Evolutionary conservation across 768 basidiomycete genomes (phyloP), one percentile per base, ranked within the genome.

Genomic region (Clitopilus passeckerianus): DNA sequence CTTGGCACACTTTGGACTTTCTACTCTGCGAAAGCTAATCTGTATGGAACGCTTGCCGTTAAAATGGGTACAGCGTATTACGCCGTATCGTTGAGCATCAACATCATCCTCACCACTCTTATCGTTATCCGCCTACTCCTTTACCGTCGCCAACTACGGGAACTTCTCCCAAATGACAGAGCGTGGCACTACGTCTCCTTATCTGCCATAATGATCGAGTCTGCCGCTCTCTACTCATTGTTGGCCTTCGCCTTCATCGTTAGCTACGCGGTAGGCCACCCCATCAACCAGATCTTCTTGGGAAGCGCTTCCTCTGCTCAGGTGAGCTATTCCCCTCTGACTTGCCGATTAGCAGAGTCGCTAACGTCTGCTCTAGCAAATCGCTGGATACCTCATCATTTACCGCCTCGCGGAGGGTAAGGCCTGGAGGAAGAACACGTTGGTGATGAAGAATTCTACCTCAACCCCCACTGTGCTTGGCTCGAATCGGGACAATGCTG

Each of bases 331-430:
- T 33, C 23, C 34, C 54, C 20, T 1, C 35, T 55, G 34, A 33
- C 6, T 33, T 34, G 27, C 27, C 27, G 7, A 30, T 30, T 3
- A 30, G 3, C 7, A 7, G 24, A 55, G 9, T 53, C 10, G 53
- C 12, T 53, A 7, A 24, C 14, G 22, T 22, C 27, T 16, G 53
- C 15, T 53, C 12, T 61, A 81, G 80, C 72, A 78, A 68, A 74
- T 80, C 30, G 78, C 80, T 10, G 74, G 75, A 0, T 77, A 79
- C 60, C 70, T 81, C 22, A 81, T 82, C 57, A 79, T 79, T 35
- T 77, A 76, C 44, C 76, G 80, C n/a, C 68, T 81, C 10, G 75
- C 78, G 1, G 70, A 77, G 60, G 80, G 80, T 14, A 72, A 74
- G 23, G 80, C 77, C 2, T 80, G 78, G 80, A 70, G 63, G 35